Evolutionary conservation across 2,329 filamentous ascomycete genomes (phyloP), one percentile per base, ranked within the genome.

Genomic region (Camillea tinctor): DNA sequence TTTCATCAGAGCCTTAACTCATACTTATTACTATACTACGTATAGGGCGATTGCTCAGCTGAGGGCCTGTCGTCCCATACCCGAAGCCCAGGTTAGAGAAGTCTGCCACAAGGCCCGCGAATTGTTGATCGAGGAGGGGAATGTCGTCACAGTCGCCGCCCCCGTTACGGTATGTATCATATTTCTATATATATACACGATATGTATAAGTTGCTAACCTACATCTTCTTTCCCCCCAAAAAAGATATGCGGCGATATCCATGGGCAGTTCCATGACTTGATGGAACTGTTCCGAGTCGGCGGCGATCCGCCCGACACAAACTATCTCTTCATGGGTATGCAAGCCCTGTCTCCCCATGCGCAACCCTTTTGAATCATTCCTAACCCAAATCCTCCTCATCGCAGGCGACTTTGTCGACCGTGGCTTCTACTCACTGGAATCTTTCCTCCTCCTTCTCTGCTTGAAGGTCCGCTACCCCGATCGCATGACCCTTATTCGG

Each of bases 261-360:
- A 98, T 73, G 93, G 93, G 67, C 93, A 97, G 75, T 97, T 97
- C 73, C 93, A 97, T 72, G 93, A 97, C 73, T 78, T 97, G 70
- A 97, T 97, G 94, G 94, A 97, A 76, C 86, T 97, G 5, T 97
- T 97, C 74, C 87, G 93, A 56, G 93, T 97, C 3, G 93, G 93
- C 63, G 93, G 93, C 64, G 92, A 97, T 74, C 92, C 96, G 3
- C 93, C 93, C 49, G 94, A 97, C 72, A 97, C 93, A 30, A 97
- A 96, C 73, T 97, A 97, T 76, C 86, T 97, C 3, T 97, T 97
- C 79, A 97, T 97, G 92, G 93, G 89, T 91, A 81, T 52, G 77
- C 20, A 23, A 17, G 52, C n/a, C 51, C 15, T 52, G 23, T 52
- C 23, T 3, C 13, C 26, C 26, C 26, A 19, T 11, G 20, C 20